Evolutionary conservation across 371 early-diverging fungal genomes (phyloP).

Genomic region (Apophysomyces variabilis): DNA sequence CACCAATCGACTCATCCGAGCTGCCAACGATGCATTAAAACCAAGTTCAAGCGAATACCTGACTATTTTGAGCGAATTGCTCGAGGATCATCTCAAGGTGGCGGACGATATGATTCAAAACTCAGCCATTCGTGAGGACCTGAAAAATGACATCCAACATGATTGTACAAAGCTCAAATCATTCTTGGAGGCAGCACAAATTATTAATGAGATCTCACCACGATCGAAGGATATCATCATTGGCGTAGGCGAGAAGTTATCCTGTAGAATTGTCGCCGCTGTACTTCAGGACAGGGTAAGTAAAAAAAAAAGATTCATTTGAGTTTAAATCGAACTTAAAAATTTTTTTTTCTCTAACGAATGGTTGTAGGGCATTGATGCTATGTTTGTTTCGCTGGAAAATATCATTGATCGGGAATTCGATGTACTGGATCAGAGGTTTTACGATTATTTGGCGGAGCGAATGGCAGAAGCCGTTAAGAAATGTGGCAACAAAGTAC

Average conservation of each 20-base stretch:
- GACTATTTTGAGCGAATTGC: slow-evolving; percentile 80
- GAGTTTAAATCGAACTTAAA: not conserved
- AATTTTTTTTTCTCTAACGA: slow-evolving; percentile 8
- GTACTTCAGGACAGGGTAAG: slow-evolving; percentile 71
- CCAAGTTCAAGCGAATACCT: slow-evolving; percentile 66
- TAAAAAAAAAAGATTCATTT: slow-evolving; percentile 5
- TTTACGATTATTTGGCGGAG: slow-evolving; percentile 87
- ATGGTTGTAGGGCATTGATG: slow-evolving; percentile 71
- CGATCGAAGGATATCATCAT: slow-evolving; percentile 95
- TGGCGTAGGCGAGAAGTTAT: slow-evolving; percentile 92
- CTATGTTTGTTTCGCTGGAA: slow-evolving; percentile 86
- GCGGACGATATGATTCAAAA: slow-evolving; percentile 63
- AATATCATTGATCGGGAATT: slow-evolving; percentile 81
- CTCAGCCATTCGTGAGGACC: slow-evolving; percentile 53
- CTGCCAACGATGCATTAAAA: slow-evolving; percentile 71
- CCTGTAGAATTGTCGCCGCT: slow-evolving; percentile 89
- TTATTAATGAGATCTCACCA: slow-evolving; percentile 96
- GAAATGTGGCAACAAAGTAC: slow-evolving; percentile 71
- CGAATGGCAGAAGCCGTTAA: slow-evolving; percentile 69
- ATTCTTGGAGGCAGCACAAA: slow-evolving; percentile 93
- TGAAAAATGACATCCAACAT: slow-evolving; percentile 63
- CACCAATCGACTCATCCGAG: slow-evolving; percentile 73
- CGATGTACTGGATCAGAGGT: slow-evolving; percentile 86
- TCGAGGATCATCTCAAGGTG: slow-evolving; percentile 80
- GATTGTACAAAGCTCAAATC: slow-evolving; percentile 80